Conservation (phyloP, 192 early-diverging fungal species). For the Phlyctochytrium arcticum region DNA sequence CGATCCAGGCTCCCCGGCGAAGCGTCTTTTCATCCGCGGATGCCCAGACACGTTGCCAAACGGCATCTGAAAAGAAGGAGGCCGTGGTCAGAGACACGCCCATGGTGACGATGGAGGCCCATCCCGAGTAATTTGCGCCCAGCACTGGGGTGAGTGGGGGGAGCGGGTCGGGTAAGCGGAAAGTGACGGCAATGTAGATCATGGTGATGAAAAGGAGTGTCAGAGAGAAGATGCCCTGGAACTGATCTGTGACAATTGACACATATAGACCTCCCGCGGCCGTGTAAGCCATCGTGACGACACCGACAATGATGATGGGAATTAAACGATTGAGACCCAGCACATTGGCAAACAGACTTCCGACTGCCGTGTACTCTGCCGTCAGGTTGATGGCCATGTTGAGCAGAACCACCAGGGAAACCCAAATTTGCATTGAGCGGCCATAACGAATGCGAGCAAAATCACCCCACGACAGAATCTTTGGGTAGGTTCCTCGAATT, state of each 20-base stretch:
- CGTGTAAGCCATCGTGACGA: constrained; percentile 46
- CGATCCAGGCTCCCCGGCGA: constrained; percentile 27
- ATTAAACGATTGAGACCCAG: constrained; percentile 27
- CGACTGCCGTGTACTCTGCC: constrained; percentile 42
- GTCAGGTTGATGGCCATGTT: constrained; percentile 35
- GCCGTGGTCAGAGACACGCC: constrained; percentile 32
- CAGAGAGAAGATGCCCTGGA: constrained; percentile 33
- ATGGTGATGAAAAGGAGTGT: constrained; percentile 22
- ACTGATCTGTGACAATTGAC: constrained; percentile 42
- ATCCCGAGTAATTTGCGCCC: constrained; percentile 31
- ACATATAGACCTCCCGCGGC: constrained; percentile 45
- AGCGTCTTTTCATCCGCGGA: constrained; percentile 30
- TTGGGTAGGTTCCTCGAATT: constrained; percentile 28
- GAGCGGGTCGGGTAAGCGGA: constrained; percentile 22
- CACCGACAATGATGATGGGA: constrained; percentile 37
- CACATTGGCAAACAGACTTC: constrained; percentile 28
- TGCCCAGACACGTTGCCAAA: constrained; percentile 54
- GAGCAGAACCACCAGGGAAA: constrained; percentile 36
- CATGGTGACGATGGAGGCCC: constrained; percentile 36
- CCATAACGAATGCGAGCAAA: constrained; percentile 35
- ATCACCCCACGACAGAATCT: constrained; percentile 30
- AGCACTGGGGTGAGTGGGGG: constrained; percentile 28
- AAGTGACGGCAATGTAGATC: constrained; percentile 41
- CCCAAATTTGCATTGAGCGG: constrained; percentile 26
- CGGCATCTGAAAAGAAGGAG: constrained; percentile 46